phyloP scores from a whole-genome alignment of 1,139 yeast species.

The Zygoascus hellenicus region DNA sequence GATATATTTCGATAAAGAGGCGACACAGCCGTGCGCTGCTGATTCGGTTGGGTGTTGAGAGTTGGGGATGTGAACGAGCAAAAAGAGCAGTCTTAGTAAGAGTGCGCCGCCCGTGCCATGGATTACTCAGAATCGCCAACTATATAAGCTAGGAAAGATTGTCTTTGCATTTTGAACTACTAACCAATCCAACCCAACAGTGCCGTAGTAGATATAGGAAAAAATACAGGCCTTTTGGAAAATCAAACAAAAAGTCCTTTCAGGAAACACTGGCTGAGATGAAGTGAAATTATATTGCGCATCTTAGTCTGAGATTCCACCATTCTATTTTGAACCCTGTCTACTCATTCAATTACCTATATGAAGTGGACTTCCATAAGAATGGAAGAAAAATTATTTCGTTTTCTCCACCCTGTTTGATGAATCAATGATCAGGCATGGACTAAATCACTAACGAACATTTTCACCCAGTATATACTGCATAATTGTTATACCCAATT shows the following conservation, averaged over 20 bases:
- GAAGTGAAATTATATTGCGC: neutral
- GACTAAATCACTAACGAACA: constrained; percentile 24
- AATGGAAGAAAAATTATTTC: constrained; percentile 18
- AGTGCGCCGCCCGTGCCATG: too few relatives aligned
- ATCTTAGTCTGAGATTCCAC: neutral
- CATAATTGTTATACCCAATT: too few relatives aligned
- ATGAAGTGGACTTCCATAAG: constrained; percentile 6
- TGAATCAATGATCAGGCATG: constrained; percentile 14
- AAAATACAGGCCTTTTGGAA: neutral
- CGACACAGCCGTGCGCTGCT: too few relatives aligned
- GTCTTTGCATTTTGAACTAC: neutral
- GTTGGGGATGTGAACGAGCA: too few relatives aligned
- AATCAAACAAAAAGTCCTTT: neutral
- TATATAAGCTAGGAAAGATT: too few relatives aligned
- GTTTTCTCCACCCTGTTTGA: constrained; percentile 23
- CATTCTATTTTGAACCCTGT: constrained; percentile 10
- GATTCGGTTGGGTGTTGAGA: too few relatives aligned
- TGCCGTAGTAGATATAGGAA: neutral
- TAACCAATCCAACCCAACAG: neutral
- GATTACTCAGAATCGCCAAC: too few relatives aligned
- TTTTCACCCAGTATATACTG: neutral
- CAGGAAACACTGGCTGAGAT: neutral
- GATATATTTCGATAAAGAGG: too few relatives aligned
- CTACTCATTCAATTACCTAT: constrained; percentile 7
- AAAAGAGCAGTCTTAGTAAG: too few relatives aligned